Evolutionary conservation across 2,329 filamentous ascomycete genomes (phyloP), one percentile per base, ranked within the genome.

Genomic region (Grosmannia huntii): DNA sequence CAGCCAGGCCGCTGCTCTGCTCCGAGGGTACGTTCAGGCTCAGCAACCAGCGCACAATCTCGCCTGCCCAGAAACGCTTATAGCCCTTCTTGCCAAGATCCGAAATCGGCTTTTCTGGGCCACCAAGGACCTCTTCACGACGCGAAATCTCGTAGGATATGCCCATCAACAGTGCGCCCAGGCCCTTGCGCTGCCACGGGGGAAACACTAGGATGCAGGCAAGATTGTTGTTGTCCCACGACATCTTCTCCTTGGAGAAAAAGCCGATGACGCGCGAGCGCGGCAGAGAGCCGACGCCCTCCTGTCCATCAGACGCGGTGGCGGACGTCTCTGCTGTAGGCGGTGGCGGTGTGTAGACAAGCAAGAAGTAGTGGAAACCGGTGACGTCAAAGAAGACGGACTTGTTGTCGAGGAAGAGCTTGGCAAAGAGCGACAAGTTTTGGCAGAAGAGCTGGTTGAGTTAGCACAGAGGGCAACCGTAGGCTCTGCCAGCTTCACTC

Each of bases 211-310:
- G 78, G 65, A 99, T 99, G 69, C 94, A 99, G 1, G 94, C 94
- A 5, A 99, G 79, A 64, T 97, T 99, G 71, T 99, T 97, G 67
- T 92, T 91, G 67, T 99, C 94, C 92, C 94, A 99, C 4, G 90
- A 96, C 77, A 96, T 87, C 70, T 97, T 97, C 71, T 99, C 94
- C 69, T 99, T 97, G 62, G 89, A 95, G 75, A 97, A 99, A 78
- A 97, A 97, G n/a, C 94, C 94, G 1, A 92, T 82, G 33, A 96
- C 85, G 48, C 70, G 68, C 31, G 62, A 58, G 5, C 62, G 61
- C 14, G 52, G 59, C 6, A 56, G 53, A 3, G 60, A 52, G 4
- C 25, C 19, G 23, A 14, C 19, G 28, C 46, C 41, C 23, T 54
- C 25, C 6, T 27, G 5, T 19, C 31, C 41, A 9, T 44, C 19